Percentiles rank a stretch among this genome's conserved stretches.
Conservation (phyloP, 2,329 filamentous ascomycete species). For the Alternaria conjuncta region DNA sequence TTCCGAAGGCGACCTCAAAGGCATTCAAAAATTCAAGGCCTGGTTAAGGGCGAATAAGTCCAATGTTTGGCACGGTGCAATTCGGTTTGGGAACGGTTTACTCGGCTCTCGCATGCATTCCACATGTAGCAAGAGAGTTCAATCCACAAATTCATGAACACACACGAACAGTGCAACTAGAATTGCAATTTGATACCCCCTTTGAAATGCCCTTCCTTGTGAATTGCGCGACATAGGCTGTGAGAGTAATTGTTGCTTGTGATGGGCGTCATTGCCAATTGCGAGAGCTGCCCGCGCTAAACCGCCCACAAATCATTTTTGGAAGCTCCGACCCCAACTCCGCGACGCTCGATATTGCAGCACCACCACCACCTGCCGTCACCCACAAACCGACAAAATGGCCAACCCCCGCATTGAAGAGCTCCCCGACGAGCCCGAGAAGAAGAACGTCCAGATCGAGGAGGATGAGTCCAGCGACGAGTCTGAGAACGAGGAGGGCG, state of each 20-base stretch:
- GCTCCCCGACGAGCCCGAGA: slow-evolving; percentile 83
- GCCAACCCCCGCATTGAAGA: slow-evolving; percentile 98
- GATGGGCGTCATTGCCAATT: slow-evolving; percentile 12
- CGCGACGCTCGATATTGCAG: slow-evolving; percentile 17
- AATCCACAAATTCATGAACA: slow-evolving; percentile 50
- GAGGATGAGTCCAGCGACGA: slow-evolving; percentile 75
- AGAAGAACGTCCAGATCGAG: slow-evolving; percentile 79
- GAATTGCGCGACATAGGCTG: neutral
- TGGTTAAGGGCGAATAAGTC: slow-evolving; percentile 46
- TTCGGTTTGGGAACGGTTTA: slow-evolving; percentile 48
- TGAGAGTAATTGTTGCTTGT: neutral
- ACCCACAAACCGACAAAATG: slow-evolving; percentile 68
- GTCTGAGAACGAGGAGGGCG: slow-evolving; percentile 76
- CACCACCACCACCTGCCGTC: slow-evolving; percentile 21
- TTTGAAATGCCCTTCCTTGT: slow-evolving; percentile 17
- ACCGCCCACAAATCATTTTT: slow-evolving; percentile 36
- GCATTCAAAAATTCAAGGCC: slow-evolving; percentile 50
- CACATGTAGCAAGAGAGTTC: slow-evolving; percentile 49
- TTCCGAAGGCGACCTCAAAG: slow-evolving; percentile 44
- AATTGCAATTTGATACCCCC: slow-evolving; percentile 45
- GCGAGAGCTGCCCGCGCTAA: slow-evolving; percentile 32
- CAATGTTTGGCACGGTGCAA: slow-evolving; percentile 50
- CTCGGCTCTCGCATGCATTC: slow-evolving; percentile 48
- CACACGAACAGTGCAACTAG: slow-evolving; percentile 39
- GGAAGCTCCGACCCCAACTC: slow-evolving; percentile 22